phyloP scores from a whole-genome alignment of 108 stramenopile genomes.

The Discostella stelligeroides region DNA sequence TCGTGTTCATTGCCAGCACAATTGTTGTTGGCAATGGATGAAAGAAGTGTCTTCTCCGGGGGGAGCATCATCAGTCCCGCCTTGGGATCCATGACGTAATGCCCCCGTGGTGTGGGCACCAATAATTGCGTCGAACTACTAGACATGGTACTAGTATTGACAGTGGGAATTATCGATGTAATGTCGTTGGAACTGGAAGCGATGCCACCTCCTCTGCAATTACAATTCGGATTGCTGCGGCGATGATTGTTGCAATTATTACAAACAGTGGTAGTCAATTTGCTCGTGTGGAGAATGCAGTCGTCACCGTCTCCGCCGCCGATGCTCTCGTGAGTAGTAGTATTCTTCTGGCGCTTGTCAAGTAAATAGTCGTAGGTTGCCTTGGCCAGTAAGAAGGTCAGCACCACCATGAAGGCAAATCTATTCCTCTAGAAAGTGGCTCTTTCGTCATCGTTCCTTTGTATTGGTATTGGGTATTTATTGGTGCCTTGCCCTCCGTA shows the following conservation, averaged over 20 bases:
- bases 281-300: background rate
- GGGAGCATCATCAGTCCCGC: background rate
- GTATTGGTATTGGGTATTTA: too few species aligned
- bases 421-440: background rate
- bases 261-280: background rate
- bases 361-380: constrained; percentile 11
- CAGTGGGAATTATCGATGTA: background rate
- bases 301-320: too few species aligned
- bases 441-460: too few species aligned
- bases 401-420: constrained; percentile 13
- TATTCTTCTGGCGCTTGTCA: background rate
- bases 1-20: background rate
- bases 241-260: too few species aligned
- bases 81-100: background rate
- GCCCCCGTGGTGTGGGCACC: background rate
- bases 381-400: constrained; percentile 15
- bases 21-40: background rate
- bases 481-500: too few species aligned
- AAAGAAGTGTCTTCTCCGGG: background rate
- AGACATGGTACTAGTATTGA: too few species aligned
- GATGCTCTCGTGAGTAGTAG: background rate
- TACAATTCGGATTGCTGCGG: too few species aligned
- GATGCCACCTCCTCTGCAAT: background rate
- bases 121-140: too few species aligned
- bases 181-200: constrained; percentile 4